A percentile compares a stretch with the other conserved stretches of the same genome.
Evolutionary conservation across 2,329 filamentous ascomycete genomes (phyloP).

Genomic region (Fusarium brachygibbosum): DNA sequence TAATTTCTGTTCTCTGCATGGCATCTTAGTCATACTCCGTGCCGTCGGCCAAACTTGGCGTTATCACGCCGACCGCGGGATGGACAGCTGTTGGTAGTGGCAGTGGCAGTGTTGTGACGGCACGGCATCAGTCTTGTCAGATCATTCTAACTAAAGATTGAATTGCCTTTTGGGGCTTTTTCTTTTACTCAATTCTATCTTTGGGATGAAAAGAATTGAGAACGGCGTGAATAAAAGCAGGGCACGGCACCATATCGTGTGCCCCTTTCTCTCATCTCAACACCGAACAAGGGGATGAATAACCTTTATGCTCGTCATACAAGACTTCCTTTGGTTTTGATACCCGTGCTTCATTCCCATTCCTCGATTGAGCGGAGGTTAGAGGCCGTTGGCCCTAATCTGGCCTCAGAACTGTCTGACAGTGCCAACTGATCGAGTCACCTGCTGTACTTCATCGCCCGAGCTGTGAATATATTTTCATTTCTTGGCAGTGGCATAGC

Average conservation of each 20-base stretch:
- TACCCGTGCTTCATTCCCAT: background rate
- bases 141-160: constrained; percentile 10
- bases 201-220: background rate
- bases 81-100: constrained; percentile 5
- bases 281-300: constrained; percentile 1
- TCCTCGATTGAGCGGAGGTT: background rate
- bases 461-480: background rate
- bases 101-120: constrained; percentile 7
- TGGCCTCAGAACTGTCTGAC: constrained; percentile 5
- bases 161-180: background rate
- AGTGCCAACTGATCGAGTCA: constrained; percentile 14
- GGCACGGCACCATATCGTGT: background rate
- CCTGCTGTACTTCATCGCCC: background rate
- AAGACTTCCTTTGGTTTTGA: background rate
- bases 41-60: constrained; percentile 14
- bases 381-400: background rate
- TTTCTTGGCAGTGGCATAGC: constrained; percentile 8
- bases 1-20: background rate
- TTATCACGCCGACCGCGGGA: constrained; percentile 12
- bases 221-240: background rate
- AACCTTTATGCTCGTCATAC: background rate
- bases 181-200: background rate
- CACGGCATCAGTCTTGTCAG: constrained; percentile 9
- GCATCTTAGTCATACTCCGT: constrained; percentile 3
- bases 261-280: constrained; percentile 24